Evolutionary conservation across 2,329 filamentous ascomycete genomes (phyloP), one percentile per base, ranked within the genome.

Genomic region (Chaetomium sp.): DNA sequence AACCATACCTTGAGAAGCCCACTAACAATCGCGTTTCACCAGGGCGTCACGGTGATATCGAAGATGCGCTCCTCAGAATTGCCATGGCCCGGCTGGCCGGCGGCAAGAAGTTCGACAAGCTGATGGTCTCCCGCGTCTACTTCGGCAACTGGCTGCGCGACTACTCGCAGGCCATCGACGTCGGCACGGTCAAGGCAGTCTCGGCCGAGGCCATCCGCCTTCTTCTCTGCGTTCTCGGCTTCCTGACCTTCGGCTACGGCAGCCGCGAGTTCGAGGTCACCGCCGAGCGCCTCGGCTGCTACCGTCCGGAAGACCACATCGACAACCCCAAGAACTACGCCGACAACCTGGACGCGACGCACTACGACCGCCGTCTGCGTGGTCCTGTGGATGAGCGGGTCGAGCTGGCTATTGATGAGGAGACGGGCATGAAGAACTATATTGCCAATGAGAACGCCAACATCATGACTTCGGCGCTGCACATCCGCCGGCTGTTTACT

Each of bases 131-230:
- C 61, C 84, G 91, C 59, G 88, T 95, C 61, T 96, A 96, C 76
- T 96, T 96, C 75, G 91, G 91, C 61, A 96, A 96, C 76, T 96
- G 91, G 91, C 82, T 96, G 37, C 83, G 81, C 57, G 91, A 96
- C 72, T 96, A 96, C 73, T 94, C 88, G 52, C 91, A 96, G 72
- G 91, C 91, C 59, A 88, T 96, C 65, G 91, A 96, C 70, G 89
- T 96, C 49, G 91, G 90, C 59, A 95, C 90, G 4, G 83, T 96
- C 73, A 96, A 96, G 75, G 82, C 86, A 65, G 91, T 96, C 60
- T 92, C 88, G 54, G 87, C 89, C 51, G 90, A 95, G 72, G 91
- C 91, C 56, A 95, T 96, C 67, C 86, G 91, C 37, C 87, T 96
- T 49, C 76, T 96, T 11, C 82, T 96, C 54, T 95, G 88, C 78